These are phyloP conservation scores for Pleurotus tuoliensis DNA, from an alignment of 768 basidiomycete species.

Conservation along the genomic window DNA sequence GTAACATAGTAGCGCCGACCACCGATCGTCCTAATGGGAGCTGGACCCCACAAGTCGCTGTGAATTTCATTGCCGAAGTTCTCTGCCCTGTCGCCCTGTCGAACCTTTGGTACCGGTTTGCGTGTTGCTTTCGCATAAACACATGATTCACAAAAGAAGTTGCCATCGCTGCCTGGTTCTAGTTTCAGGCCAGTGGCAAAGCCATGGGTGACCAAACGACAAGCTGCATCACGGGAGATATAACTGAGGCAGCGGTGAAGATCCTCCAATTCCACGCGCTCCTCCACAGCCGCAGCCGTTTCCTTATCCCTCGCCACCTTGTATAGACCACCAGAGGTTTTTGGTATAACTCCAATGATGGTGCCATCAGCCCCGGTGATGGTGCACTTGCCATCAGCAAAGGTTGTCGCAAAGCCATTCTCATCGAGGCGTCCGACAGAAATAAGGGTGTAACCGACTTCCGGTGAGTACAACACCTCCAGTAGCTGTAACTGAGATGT, in stretches of 20 bases:
- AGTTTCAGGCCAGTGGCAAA: constrained; percentile 2
- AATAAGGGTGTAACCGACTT: constrained; percentile 32
- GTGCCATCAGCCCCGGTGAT: too few species aligned
- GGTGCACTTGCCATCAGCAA: constrained; percentile 27
- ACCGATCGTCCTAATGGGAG: constrained; percentile 17
- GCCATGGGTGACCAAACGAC: neutral
- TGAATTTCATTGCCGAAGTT: constrained; percentile 28
- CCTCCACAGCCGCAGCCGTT: constrained; percentile 8
- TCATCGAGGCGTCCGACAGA: constrained; percentile 34
- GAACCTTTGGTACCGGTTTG: constrained; percentile 17
- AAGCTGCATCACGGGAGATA: neutral
- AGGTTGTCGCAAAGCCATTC: constrained; percentile 21
- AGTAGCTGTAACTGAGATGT: constrained; percentile 18
- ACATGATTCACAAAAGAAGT: constrained; percentile 21
- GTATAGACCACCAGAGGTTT: constrained; percentile 21
- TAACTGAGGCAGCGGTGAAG: constrained; percentile 8
- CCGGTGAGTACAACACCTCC: constrained; percentile 32
- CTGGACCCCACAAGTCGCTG: constrained; percentile 35
- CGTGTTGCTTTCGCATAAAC: constrained; percentile 20
- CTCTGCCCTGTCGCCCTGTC: constrained; percentile 12
- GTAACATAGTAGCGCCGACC: constrained; percentile 24
- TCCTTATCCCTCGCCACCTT: constrained; percentile 15
- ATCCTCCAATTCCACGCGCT: constrained; percentile 23
- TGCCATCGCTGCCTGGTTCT: neutral
- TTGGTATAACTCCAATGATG: constrained; percentile 18